These are phyloP conservation scores for Tuctoria greenei DNA, from an alignment of 176 grass and related monocot species.

Conservation along the genomic window DNA sequence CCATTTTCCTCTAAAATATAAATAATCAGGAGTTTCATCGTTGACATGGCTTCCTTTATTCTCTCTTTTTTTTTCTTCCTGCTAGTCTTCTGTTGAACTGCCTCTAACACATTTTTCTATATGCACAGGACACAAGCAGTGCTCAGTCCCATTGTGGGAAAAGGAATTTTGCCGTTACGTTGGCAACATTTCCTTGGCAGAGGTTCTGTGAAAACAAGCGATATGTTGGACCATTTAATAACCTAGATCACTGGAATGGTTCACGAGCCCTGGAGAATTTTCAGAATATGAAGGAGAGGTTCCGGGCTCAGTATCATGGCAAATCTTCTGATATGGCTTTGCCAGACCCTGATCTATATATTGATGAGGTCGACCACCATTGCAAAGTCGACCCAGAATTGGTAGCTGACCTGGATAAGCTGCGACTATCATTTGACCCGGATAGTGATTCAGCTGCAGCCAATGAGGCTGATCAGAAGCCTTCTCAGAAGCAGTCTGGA, in stretches of 20 bases:
- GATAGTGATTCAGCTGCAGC: slow-evolving; percentile 14
- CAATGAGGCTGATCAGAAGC: neutral
- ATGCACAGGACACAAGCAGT: slow-evolving; percentile 22
- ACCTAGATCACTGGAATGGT: slow-evolving; percentile 52
- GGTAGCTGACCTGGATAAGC: slow-evolving; percentile 40
- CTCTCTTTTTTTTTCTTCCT: neutral
- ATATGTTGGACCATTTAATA: slow-evolving; percentile 26
- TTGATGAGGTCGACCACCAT: slow-evolving; percentile 35
- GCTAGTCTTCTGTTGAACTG: neutral
- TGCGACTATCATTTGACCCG: slow-evolving; percentile 16
- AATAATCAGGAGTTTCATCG: neutral
- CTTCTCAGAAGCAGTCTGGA: slow-evolving; percentile 27
- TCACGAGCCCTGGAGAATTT: slow-evolving; percentile 47
- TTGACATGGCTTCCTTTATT: neutral
- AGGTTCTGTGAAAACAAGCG: slow-evolving; percentile 49
- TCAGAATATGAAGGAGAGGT: slow-evolving; percentile 39
- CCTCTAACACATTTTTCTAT: slow-evolving; percentile 6
- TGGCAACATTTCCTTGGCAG: slow-evolving; percentile 47
- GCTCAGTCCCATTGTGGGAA: slow-evolving; percentile 54
- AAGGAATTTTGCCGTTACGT: slow-evolving; percentile 54
- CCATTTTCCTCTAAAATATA: neutral
- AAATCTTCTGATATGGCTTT: slow-evolving; percentile 40
- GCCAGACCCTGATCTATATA: slow-evolving; percentile 38
- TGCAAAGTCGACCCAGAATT: slow-evolving; percentile 40
- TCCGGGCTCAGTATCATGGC: slow-evolving; percentile 42